These are phyloP conservation scores for Rhizopogon roseolus DNA, from an alignment of 768 basidiomycete species.

Conservation along the genomic window DNA sequence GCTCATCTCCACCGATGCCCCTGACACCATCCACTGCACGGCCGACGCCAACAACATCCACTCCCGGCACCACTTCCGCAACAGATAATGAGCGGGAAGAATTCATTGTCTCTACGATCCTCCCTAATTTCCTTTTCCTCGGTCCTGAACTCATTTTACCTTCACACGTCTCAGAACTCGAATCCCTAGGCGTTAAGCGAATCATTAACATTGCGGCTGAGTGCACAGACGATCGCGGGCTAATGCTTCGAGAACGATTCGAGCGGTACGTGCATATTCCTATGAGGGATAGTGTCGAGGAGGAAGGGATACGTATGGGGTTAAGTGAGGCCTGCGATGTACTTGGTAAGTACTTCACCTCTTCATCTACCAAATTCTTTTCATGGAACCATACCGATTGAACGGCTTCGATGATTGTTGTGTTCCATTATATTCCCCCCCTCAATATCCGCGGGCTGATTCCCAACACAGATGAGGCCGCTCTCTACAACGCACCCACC, in stretches of 20 bases:
- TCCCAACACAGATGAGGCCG: constrained; percentile 71
- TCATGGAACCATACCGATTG: neutral
- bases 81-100: constrained; percentile 46
- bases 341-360: constrained; percentile 60
- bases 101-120: constrained; percentile 86
- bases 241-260: constrained; percentile 64
- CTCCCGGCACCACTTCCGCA: constrained; percentile 25
- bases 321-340: constrained; percentile 83
- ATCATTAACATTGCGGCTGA: constrained; percentile 91
- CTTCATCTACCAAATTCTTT: neutral
- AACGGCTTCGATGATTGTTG: neutral
- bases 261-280: constrained; percentile 84
- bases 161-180: constrained; percentile 73
- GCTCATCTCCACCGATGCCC: constrained; percentile 28
- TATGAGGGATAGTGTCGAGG: constrained; percentile 95
- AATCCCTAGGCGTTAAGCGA: constrained; percentile 72
- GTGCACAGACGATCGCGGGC: constrained; percentile 73
- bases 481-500: constrained; percentile 80
- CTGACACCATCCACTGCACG: constrained; percentile 32
- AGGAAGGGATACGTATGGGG: constrained; percentile 78
- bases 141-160: constrained; percentile 79
- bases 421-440: neutral
- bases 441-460: neutral
- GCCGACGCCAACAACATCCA: constrained; percentile 52
- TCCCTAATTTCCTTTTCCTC: constrained; percentile 87